These are phyloP conservation scores for Moelleriella libera DNA, from an alignment of 2,329 filamentous ascomycete species.

Conservation along the genomic window DNA sequence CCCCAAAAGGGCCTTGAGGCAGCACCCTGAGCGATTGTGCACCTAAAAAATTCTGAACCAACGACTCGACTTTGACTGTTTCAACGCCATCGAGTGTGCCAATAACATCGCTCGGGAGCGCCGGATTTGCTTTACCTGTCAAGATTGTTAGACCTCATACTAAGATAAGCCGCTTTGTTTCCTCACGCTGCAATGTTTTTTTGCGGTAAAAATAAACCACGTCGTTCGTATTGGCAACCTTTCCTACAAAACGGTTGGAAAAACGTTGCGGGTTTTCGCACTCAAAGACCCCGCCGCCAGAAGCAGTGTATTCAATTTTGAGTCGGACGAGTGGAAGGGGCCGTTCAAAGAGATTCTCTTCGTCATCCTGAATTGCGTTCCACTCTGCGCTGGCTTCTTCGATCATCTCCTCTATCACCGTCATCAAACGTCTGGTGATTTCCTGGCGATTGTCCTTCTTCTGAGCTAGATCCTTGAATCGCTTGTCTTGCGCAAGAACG, in stretches of 20 bases:
- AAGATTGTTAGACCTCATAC: background rate
- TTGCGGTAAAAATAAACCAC: conserved; percentile 88
- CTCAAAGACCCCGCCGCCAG: conserved; percentile 74
- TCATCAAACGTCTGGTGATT: conserved; percentile 62
- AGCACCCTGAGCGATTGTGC: conserved; percentile 86
- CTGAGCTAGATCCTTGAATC: conserved; percentile 64
- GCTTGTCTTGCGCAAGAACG: conserved; percentile 57
- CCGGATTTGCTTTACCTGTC: conserved; percentile 19
- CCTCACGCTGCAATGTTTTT: conserved; percentile 43
- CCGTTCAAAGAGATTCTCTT: conserved; percentile 40
- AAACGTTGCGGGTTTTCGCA: conserved; percentile 93
- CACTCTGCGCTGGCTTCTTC: conserved; percentile 71
- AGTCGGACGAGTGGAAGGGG: conserved; percentile 78
- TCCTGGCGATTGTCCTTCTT: conserved; percentile 73
- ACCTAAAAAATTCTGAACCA: conserved; percentile 77
- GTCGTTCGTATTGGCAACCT: conserved; percentile 86
- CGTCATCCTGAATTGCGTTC: conserved; percentile 59
- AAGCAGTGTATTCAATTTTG: conserved; percentile 79
- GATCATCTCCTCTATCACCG: conserved; percentile 76
- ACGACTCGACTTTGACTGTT: conserved; percentile 70
- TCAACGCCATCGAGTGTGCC: conserved; percentile 42
- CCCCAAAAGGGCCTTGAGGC: conserved; percentile 82
- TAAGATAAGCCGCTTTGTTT: too few species aligned
- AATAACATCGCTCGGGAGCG: conserved; percentile 49
- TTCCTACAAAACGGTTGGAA: conserved; percentile 80